phyloP scores from a whole-genome alignment of 345 rosid species.

The Syzygium aqueum region DNA sequence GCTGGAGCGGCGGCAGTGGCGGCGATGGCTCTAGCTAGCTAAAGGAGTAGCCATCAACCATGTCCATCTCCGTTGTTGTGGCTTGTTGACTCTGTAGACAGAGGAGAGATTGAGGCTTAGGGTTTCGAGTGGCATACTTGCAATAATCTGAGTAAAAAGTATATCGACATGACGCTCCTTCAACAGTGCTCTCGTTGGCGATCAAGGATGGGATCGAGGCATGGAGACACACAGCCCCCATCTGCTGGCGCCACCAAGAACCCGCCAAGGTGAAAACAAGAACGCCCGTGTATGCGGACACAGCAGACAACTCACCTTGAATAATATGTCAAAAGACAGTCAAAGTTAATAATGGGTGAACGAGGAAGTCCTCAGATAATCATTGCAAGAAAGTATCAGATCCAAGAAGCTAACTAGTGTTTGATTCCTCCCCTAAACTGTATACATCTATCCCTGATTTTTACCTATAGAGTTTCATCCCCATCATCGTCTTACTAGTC shows the following conservation, averaged over 20 bases:
- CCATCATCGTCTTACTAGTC: too few species aligned
- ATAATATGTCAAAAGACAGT: not conserved
- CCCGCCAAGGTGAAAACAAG: not conserved
- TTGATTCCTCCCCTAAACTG: too few species aligned
- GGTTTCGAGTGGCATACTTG: not conserved
- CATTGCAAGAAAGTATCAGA: not conserved
- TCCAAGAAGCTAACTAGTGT: not conserved
- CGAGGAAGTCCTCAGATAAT: not conserved
- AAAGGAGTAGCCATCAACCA: not conserved
- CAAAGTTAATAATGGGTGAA: not conserved
- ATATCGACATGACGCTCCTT: not conserved
- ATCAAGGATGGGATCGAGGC: not conserved
- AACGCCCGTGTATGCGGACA: not conserved
- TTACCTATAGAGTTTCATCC: too few species aligned
- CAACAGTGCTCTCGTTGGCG: not conserved
- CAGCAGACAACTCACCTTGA: not conserved
- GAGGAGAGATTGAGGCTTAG: not conserved
- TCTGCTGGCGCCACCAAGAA: not conserved
- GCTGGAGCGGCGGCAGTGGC: not conserved
- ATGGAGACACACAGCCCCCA: not conserved
- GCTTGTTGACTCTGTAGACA: not conserved
- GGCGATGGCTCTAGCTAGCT: not conserved
- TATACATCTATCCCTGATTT: too few species aligned
- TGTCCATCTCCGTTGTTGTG: not conserved
- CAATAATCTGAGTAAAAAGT: not conserved